Percentiles rank a stretch among this genome's conserved stretches.
phyloP scores from a whole-genome alignment of 1,284 basidiomycete genomes.

The Boletus albobrunnescens region DNA sequence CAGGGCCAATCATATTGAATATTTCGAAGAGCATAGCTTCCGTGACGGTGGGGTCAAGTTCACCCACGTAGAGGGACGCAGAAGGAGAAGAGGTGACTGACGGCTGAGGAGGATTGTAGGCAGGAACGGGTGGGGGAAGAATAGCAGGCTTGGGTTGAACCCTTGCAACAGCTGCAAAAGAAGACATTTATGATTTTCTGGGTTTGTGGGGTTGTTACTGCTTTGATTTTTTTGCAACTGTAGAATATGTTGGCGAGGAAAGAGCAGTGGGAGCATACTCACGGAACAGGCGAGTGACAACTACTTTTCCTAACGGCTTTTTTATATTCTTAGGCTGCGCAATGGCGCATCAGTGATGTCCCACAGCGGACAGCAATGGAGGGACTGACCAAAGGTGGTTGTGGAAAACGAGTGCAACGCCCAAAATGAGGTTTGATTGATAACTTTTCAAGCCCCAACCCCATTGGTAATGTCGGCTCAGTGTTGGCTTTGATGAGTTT shows the following conservation, averaged over 20 bases:
- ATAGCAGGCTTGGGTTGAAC: slow-evolving; percentile 36
- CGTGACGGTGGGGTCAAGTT: slow-evolving; percentile 95
- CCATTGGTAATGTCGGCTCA: slow-evolving; percentile 13
- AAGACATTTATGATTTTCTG: slow-evolving; percentile 58
- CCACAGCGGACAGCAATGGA: slow-evolving; percentile 3
- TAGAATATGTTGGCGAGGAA: slow-evolving; percentile 4
- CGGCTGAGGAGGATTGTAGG: slow-evolving; percentile 53
- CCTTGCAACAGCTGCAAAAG: slow-evolving; percentile 43
- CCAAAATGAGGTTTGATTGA: slow-evolving; percentile 27
- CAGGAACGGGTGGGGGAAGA: slow-evolving; percentile 44
- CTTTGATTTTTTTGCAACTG: slow-evolving; percentile 66
- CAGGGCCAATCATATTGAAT: slow-evolving; percentile 99
- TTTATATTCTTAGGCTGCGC: slow-evolving; percentile 44
- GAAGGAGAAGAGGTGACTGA: slow-evolving; percentile 67
- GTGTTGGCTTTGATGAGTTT: background rate
- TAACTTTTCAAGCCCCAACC: slow-evolving; percentile 34
- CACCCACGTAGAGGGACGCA: slow-evolving; percentile 97
- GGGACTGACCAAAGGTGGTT: slow-evolving; percentile 33
- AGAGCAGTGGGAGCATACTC: slow-evolving; percentile 31
- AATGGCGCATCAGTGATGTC: slow-evolving; percentile 21
- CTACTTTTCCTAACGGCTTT: slow-evolving; percentile 59
- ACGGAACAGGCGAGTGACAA: slow-evolving; percentile 72
- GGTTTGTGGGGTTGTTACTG: slow-evolving; percentile 76
- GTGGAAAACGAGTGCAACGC: slow-evolving; percentile 32
- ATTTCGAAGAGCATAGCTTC: slow-evolving; percentile 99